Evolutionary conservation across 257 asterid genomes (phyloP).

Genomic region (Paraleonurus japonicus): DNA sequence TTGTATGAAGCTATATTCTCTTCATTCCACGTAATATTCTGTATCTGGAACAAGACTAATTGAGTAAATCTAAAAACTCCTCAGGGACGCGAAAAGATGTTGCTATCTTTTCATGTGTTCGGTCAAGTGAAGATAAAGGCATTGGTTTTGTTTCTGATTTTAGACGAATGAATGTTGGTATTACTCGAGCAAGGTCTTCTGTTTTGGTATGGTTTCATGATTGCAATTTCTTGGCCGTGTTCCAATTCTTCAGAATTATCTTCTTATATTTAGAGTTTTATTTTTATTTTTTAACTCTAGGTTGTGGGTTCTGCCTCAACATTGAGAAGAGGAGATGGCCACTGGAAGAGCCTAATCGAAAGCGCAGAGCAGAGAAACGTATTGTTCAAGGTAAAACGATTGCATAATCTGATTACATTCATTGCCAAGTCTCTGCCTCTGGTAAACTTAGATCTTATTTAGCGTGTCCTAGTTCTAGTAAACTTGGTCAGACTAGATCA

Average conservation of each 20-base stretch:
- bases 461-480: background rate
- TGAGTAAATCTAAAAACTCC: slow-evolving; percentile 17
- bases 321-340: slow-evolving; percentile 69
- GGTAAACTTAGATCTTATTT: background rate
- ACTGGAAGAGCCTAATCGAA: slow-evolving; percentile 80
- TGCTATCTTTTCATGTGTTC: slow-evolving; percentile 95
- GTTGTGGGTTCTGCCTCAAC: slow-evolving; percentile 97
- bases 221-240: background rate
- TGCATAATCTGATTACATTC: background rate
- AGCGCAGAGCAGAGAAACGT: slow-evolving; percentile 75
- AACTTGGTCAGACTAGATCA: background rate
- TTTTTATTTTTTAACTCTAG: slow-evolving; percentile 31
- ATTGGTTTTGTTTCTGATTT: slow-evolving; percentile 91
- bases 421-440: background rate
- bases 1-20: slow-evolving; percentile 12
- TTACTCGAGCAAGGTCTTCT: slow-evolving; percentile 93
- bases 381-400: slow-evolving; percentile 59
- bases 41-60: background rate
- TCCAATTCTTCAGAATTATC: background rate
- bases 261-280: background rate
- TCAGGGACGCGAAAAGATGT: slow-evolving; percentile 98
- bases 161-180: slow-evolving; percentile 98
- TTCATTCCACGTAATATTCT: background rate
- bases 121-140: slow-evolving; percentile 63
- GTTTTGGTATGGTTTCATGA: slow-evolving; percentile 62